These are phyloP conservation scores for Starmerella bacillaris DNA, from an alignment of 805 yeast genomes.

Conservation along the genomic window DNA sequence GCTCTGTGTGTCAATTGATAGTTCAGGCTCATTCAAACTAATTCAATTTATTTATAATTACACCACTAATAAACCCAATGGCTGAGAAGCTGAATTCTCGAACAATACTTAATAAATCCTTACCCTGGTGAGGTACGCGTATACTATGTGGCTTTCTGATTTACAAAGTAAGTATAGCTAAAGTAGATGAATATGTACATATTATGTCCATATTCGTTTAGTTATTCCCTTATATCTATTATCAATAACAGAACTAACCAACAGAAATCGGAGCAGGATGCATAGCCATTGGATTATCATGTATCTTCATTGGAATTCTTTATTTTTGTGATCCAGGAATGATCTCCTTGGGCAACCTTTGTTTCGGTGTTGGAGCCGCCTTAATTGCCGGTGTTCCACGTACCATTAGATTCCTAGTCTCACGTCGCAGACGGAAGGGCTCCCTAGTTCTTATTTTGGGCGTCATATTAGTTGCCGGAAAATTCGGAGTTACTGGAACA, in stretches of 20 bases:
- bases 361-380: slow-evolving; percentile 64
- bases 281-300: slow-evolving; percentile 53
- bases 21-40: too few species aligned
- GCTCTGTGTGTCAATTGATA: too few species aligned
- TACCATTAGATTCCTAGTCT: slow-evolving; percentile 62
- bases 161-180: slow-evolving; percentile 22
- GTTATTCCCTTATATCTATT: slow-evolving; percentile 4
- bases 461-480: slow-evolving; percentile 51
- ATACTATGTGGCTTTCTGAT: slow-evolving; percentile 24
- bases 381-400: slow-evolving; percentile 77
- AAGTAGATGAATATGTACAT: neutral
- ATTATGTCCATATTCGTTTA: too few species aligned
- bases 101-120: too few species aligned
- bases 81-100: too few species aligned
- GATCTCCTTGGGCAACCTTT: slow-evolving; percentile 72
- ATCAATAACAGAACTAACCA: slow-evolving; percentile 5
- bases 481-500: slow-evolving; percentile 72
- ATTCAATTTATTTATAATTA: too few species aligned
- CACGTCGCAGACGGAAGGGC: slow-evolving; percentile 77
- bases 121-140: too few species aligned
- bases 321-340: slow-evolving; percentile 79
- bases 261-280: slow-evolving; percentile 81
- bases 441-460: slow-evolving; percentile 65
- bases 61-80: too few species aligned
- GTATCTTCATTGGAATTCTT: slow-evolving; percentile 65